Evolutionary conservation across 192 early-diverging fungal genomes (phyloP), one percentile per base, ranked within the genome.

Genomic region (Gonapodya prolifera): DNA sequence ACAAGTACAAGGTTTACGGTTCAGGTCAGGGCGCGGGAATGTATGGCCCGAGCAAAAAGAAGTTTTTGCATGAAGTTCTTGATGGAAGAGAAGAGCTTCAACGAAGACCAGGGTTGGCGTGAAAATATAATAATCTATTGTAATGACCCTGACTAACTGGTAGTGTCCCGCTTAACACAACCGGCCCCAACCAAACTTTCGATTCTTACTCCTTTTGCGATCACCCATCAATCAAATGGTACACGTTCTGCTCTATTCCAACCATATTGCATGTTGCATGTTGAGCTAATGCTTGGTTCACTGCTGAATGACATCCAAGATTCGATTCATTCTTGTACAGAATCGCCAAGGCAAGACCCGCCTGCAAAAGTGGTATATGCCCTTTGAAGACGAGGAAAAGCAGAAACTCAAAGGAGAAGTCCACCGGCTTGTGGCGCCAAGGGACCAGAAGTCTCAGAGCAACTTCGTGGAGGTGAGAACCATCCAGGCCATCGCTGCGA

Each of bases 261-360:
- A n/a, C n/a, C n/a, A n/a, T n/a, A n/a, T n/a, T n/a, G n/a, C n/a
- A n/a, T n/a, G n/a, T n/a, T n/a, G n/a, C n/a, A n/a, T n/a, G n/a
- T n/a, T n/a, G n/a, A n/a, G n/a, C n/a, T n/a, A n/a, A n/a, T n/a
- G n/a, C n/a, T n/a, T n/a, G n/a, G n/a, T n/a, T n/a, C n/a, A n/a
- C n/a, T n/a, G n/a, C n/a, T n/a, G n/a, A n/a, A n/a, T n/a, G n/a
- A 61, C 8, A 8, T 61, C 8, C 45, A 8, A 89, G 93, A 94
- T 94, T 77, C 89, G 96, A 23, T 99, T 97, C 83, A 98, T 99
- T 75, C 85, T 99, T 1, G 97, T 99, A 1, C 97, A 99, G 81
- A 99, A 99, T 83, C 89, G 97, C 2, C 97, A 99, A 80, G 97
- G 97, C 34, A 99, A 99, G 85, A 99, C 97, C 1, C 83, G 97